phyloP scores from a whole-genome alignment of 2,329 filamentous ascomycete species.

The Xylariales sp. region DNA sequence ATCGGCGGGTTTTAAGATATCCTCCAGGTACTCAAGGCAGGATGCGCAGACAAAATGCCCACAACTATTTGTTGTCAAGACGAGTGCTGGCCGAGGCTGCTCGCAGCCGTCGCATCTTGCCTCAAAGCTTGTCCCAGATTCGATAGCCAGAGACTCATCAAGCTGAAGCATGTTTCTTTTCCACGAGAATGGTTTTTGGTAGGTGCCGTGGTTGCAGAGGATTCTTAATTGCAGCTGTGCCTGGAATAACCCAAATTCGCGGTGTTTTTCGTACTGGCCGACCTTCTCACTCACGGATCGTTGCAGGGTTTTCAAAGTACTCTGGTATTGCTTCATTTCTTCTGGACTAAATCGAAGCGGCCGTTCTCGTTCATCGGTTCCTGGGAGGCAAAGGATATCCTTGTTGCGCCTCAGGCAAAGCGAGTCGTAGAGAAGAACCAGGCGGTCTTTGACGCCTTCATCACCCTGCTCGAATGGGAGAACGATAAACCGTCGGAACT shows the following conservation, averaged over 20 bases:
- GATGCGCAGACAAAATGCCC: conserved; percentile 50
- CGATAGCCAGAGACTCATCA: conserved; percentile 51
- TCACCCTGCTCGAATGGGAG: conserved; percentile 52
- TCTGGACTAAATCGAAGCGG: conserved; percentile 49
- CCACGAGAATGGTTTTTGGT: conserved; percentile 59
- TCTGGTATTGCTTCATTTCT: conserved; percentile 51
- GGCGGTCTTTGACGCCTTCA: conserved; percentile 45
- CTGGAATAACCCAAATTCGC: conserved; percentile 59
- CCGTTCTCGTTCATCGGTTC: conserved; percentile 41
- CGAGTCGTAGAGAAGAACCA: conserved; percentile 52
- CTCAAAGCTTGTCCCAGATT: conserved; percentile 43
- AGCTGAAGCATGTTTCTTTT: conserved; percentile 47
- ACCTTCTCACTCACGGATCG: conserved; percentile 54
- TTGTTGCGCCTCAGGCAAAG: conserved; percentile 58
- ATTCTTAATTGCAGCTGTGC: conserved; percentile 59
- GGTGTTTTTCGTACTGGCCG: conserved; percentile 50
- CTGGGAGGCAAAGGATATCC: conserved; percentile 54
- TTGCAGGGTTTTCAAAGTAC: conserved; percentile 53
- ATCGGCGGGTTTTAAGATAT: neutral
- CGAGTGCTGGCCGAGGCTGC: conserved; percentile 50
- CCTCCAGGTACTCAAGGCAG: conserved; percentile 44
- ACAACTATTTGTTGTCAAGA: conserved; percentile 43
- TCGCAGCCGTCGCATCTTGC: conserved; percentile 49
- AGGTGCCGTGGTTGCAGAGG: conserved; percentile 63
- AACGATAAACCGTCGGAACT: conserved; percentile 59